A percentile compares a stretch with the other conserved stretches of the same genome.
Evolutionary conservation across 129 eudicot genomes (phyloP).

Genomic region (Lonicera japonica): DNA sequence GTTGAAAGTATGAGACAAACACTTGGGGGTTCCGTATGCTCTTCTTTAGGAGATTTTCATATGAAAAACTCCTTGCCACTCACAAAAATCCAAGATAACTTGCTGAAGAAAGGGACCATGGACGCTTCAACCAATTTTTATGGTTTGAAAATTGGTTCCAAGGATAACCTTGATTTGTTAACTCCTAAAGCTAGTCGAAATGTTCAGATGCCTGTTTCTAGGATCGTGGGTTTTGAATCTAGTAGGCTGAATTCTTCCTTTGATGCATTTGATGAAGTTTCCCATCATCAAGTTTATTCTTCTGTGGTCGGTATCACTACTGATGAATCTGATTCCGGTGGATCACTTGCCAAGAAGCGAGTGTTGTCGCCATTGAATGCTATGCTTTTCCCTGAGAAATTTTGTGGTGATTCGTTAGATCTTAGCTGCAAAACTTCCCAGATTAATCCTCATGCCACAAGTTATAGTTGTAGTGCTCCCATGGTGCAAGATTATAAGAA

Average conservation of each 20-base stretch:
- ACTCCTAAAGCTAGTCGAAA: slow-evolving; percentile 24
- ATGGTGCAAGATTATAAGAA: slow-evolving; percentile 42
- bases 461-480: slow-evolving; percentile 20
- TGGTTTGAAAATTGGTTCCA: slow-evolving; percentile 20
- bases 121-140: slow-evolving; percentile 25
- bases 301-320: slow-evolving; percentile 14
- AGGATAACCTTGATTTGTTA: slow-evolving; percentile 22
- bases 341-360: slow-evolving; percentile 49
- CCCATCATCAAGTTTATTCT: slow-evolving; percentile 7
- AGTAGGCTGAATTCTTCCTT: slow-evolving; percentile 21
- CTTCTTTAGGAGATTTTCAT: slow-evolving; percentile 29
- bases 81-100: slow-evolving; percentile 23
- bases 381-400: slow-evolving; percentile 30
- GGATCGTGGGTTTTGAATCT: slow-evolving; percentile 66
- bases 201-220: slow-evolving; percentile 39
- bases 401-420: slow-evolving; percentile 42
- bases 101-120: slow-evolving; percentile 17
- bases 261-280: slow-evolving; percentile 23
- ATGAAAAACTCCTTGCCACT: slow-evolving; percentile 21
- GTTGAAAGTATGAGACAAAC: slow-evolving; percentile 19
- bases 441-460: slow-evolving; percentile 6
- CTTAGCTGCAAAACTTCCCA: slow-evolving; percentile 23
- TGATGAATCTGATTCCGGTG: slow-evolving; percentile 30
- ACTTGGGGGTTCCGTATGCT: slow-evolving; percentile 15
- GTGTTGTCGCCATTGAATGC: slow-evolving; percentile 55